phyloP scores from a whole-genome alignment of 2,329 filamentous ascomycete genomes.

The Aspergillus quadricinctus region DNA sequence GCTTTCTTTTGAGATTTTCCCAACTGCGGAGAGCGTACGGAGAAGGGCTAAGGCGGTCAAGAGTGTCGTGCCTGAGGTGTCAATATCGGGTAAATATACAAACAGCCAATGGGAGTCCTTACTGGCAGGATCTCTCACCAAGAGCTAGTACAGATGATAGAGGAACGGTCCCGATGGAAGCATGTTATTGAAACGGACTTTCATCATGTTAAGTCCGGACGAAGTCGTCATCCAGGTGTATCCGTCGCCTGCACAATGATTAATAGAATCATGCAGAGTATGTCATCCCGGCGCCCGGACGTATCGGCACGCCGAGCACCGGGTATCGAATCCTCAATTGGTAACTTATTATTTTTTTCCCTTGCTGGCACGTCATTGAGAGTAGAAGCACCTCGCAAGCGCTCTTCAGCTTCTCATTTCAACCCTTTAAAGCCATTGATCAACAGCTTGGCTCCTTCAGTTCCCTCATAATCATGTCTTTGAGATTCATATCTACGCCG shows the following conservation, averaged over 20 bases:
- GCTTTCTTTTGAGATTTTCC: neutral
- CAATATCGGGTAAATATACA: neutral
- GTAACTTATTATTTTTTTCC: neutral
- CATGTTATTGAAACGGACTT: neutral
- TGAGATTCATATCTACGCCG: neutral
- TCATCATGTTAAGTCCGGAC: neutral
- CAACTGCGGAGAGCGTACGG: neutral
- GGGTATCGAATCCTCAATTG: neutral
- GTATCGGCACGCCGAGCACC: neutral
- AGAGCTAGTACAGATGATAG: neutral
- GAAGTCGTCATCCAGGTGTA: neutral
- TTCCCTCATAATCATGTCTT: neutral
- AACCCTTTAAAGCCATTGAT: neutral
- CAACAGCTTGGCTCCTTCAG: neutral
- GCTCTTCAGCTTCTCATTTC: neutral
- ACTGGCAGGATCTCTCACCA: neutral
- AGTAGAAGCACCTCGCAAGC: neutral
- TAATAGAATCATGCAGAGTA: neutral
- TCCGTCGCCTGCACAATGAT: neutral
- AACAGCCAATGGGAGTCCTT: neutral
- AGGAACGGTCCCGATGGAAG: neutral
- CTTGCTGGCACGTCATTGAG: neutral
- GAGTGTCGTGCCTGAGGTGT: neutral
- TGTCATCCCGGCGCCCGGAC: neutral
- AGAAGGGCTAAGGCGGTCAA: neutral